These are phyloP conservation scores for Hordeum pubiflorum DNA, from an alignment of 202 grass and related monocot genomes.

Conservation along the genomic window DNA sequence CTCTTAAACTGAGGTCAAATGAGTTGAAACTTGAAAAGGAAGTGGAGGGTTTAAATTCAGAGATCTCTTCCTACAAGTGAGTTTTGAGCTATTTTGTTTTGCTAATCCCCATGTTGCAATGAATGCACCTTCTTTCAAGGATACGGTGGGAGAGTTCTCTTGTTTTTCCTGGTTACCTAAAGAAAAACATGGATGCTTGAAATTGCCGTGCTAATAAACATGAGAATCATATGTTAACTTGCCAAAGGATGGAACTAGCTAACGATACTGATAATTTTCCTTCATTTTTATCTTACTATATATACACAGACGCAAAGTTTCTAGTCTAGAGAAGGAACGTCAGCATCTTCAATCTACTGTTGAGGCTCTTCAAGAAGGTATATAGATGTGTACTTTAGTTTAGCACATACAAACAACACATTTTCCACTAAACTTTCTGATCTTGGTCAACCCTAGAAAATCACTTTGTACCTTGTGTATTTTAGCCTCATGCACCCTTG, in stretches of 20 bases:
- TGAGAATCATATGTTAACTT: neutral
- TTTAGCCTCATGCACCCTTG: conserved; percentile 3
- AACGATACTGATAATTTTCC: conserved; percentile 9
- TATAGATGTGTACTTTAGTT: neutral
- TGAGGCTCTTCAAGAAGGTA: conserved; percentile 95
- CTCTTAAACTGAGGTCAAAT: conserved; percentile 94
- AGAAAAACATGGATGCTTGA: neutral
- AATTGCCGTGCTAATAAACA: conserved; percentile 2
- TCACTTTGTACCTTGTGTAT: neutral
- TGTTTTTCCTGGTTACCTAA: conserved; percentile 7
- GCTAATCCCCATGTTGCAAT: conserved; percentile 6
- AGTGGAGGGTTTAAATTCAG: conserved; percentile 67
- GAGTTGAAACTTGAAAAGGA: conserved; percentile 93
- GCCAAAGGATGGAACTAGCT: conserved; percentile 10
- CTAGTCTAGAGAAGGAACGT: conserved; percentile 76
- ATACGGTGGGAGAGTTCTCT: neutral
- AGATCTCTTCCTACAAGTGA: conserved; percentile 81
- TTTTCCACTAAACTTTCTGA: neutral
- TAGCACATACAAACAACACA: neutral
- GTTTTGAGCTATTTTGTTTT: conserved; percentile 3
- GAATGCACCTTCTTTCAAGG: neutral
- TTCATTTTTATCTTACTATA: conserved; percentile 18
- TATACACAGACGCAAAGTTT: conserved; percentile 76
- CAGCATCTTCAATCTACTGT: conserved; percentile 93
- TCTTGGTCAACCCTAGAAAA: conserved; percentile 5